Evolutionary conservation across 306 rosid species (phyloP), one percentile per base, ranked within the genome.

Genomic region (Quercus cerris): DNA sequence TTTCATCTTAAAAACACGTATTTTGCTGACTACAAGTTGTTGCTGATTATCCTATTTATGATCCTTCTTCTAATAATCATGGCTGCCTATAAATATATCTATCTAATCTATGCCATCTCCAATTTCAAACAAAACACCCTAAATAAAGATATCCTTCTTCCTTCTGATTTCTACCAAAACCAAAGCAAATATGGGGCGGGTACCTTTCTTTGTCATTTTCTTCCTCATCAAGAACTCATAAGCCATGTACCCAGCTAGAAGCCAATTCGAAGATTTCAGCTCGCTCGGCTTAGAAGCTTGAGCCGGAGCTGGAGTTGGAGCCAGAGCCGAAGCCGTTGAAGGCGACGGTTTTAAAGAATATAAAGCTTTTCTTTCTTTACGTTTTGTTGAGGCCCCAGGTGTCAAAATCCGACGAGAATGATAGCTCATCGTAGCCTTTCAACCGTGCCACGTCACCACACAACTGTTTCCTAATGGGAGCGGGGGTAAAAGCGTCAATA

Each of bases 181-280:
- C 5, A 30, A 1, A 30, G 33, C 33, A 30, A 30, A 30, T 0
- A 30, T 30, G 33, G 33, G 35, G 35, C 35, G 1, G 35, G 6
- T 30, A 30, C 33, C 4, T 5, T 30, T 30, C 33, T 30, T 30
- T 4, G 5, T 31, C 35, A 31, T 31, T 31, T 4, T 4, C 6
- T 31, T 31, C 22, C 64, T 86, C 0, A 83, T 87, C 33, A 94
- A 70, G 74, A 84, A 94, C 83, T 94, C 94, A 68, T 86, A 84
- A 38, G 98, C 97, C 70, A 94, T 86, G 75, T 86, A 92, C 18
- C 98, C 96, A 20, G 96, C 97, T 78, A 94, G 78, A 5, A 94
- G 90, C 82, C 71, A 75, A 61, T 90, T 94, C 9, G 90, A 76
- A 1, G 72, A 18, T 0, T 27, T 6, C 30, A 85, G 81, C 76